Evolutionary conservation across 1,139 yeast species (phyloP), one percentile per base, ranked within the genome.

Genomic region (Oligophagozyma castellii): DNA sequence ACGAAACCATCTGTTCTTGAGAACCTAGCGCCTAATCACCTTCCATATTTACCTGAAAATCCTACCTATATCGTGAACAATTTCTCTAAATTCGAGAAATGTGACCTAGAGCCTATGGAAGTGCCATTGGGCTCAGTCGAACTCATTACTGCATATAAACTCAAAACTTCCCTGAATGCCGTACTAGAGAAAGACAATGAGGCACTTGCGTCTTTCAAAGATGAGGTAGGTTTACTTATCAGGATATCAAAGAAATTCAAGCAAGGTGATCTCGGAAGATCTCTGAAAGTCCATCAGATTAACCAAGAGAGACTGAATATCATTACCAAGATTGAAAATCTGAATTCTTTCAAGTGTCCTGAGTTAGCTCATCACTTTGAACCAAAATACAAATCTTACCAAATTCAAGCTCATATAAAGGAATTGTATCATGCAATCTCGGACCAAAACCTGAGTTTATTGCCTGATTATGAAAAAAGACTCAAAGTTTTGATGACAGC

Each of bases 381-480:
- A 2, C 66, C 64, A 24, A 58, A 70, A 18, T 62, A 67, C 28
- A 58, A 64, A 29, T 68, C 65, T 35, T 60, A 62, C 32, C 37
- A 49, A 22, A 50, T 79, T 22, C 61, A 65, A 32, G 46, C 53
- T 12, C 66, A 74, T 37, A 73, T 84, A 13, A 67, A 59, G 4
- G 55, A 62, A 1, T 55, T 84, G 40, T 70, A 73, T 43, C 63
- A 65, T 28, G 57, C 77, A 28, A 67, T 84, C 37, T 75, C 93
- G 1, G 93, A 81, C 38, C 94, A 86, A 42, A 92, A 86, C 44
- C 61, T 92, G 47, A 95, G 81, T 38, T 60, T 92, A 30, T 61
- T 89, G 26, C 98, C 98, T 1, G 95, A 89, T 51, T 89, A 89
- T 48, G 93, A 84, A 44, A 94, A 83, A 52, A 68, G 98, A 43